Conservation (phyloP, 768 basidiomycete genomes). For the Lanmaoa rubissima region DNA sequence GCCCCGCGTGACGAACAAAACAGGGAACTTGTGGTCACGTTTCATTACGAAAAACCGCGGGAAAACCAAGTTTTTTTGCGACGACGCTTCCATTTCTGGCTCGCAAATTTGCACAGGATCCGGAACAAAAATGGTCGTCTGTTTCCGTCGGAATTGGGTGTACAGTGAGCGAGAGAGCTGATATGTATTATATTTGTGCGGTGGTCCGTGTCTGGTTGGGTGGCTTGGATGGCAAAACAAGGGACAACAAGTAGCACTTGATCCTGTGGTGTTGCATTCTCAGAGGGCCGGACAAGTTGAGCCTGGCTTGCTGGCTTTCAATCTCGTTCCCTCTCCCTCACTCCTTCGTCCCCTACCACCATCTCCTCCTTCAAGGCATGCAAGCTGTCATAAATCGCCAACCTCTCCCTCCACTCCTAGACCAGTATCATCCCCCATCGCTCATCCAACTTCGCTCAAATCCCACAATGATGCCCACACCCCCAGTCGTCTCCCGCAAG, state of each 20-base stretch:
- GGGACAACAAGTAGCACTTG: slow-evolving; percentile 29
- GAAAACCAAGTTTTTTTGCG: not conserved
- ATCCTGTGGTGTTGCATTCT: slow-evolving; percentile 35
- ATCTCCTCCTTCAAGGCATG: slow-evolving; percentile 64
- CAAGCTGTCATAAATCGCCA: slow-evolving; percentile 68
- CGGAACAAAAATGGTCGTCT: not conserved
- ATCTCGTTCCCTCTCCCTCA: slow-evolving; percentile 26
- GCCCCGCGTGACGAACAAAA: slow-evolving; percentile 30
- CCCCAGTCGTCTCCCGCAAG: slow-evolving; percentile 72
- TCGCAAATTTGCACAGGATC: slow-evolving; percentile 4
- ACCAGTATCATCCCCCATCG: slow-evolving; percentile 65
- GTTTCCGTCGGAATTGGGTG: too few species aligned
- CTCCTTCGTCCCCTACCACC: slow-evolving; percentile 32
- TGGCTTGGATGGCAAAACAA: slow-evolving; percentile 19
- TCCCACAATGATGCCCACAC: slow-evolving; percentile 69
- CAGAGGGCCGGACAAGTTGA: slow-evolving; percentile 29
- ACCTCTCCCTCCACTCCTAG: slow-evolving; percentile 56
- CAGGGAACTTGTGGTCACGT: slow-evolving; percentile 27
- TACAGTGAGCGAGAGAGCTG: too few species aligned
- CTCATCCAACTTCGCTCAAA: slow-evolving; percentile 41
- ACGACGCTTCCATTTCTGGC: slow-evolving; percentile 8
- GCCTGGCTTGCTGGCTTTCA: slow-evolving; percentile 38
- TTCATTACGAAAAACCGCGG: slow-evolving; percentile 17
- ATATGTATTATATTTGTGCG: too few species aligned
- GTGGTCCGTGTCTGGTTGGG: slow-evolving; percentile 12